A percentile compares a stretch with the other conserved stretches of the same genome.
Conservation (phyloP, 495 filamentous ascomycete species). For the Lepraria neglecta region DNA sequence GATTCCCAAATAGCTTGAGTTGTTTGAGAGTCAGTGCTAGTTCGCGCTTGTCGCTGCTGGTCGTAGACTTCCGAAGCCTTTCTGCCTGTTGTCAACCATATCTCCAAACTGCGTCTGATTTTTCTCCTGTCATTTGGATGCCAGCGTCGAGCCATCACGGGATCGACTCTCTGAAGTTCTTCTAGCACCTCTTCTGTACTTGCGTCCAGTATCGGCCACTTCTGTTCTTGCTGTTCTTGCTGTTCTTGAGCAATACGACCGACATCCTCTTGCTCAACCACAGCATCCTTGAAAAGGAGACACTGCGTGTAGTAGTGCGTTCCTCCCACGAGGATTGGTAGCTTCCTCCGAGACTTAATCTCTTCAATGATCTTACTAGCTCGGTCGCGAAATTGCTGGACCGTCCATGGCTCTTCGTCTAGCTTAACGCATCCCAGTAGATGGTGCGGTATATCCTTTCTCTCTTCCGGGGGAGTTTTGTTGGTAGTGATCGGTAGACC, state of each 20-base stretch:
- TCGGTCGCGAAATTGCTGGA: slow-evolving; percentile 64
- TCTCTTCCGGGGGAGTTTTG: slow-evolving; percentile 70
- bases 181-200: slow-evolving; percentile 63
- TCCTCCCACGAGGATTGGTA: slow-evolving; percentile 90
- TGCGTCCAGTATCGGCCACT: slow-evolving; percentile 66
- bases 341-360: slow-evolving; percentile 64
- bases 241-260: slow-evolving; percentile 25
- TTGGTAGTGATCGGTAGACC: slow-evolving; percentile 95
- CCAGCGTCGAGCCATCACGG: slow-evolving; percentile 83
- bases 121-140: slow-evolving; percentile 89
- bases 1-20: not conserved
- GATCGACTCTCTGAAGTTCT: slow-evolving; percentile 73
- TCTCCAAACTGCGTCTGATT: slow-evolving; percentile 82
- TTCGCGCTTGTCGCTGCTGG: slow-evolving; percentile 49
- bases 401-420: slow-evolving; percentile 72
- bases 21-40: slow-evolving; percentile 18
- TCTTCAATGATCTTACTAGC: slow-evolving; percentile 65
- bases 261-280: slow-evolving; percentile 43
- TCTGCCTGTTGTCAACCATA: slow-evolving; percentile 72
- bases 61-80: slow-evolving; percentile 84
- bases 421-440: slow-evolving; percentile 70
- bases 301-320: slow-evolving; percentile 92
- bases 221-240: slow-evolving; percentile 26
- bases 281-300: slow-evolving; percentile 66
- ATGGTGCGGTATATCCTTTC: slow-evolving; percentile 80